Evolutionary conservation across 2,329 filamentous ascomycete genomes (phyloP).

Genomic region (Penicillium thymicola): DNA sequence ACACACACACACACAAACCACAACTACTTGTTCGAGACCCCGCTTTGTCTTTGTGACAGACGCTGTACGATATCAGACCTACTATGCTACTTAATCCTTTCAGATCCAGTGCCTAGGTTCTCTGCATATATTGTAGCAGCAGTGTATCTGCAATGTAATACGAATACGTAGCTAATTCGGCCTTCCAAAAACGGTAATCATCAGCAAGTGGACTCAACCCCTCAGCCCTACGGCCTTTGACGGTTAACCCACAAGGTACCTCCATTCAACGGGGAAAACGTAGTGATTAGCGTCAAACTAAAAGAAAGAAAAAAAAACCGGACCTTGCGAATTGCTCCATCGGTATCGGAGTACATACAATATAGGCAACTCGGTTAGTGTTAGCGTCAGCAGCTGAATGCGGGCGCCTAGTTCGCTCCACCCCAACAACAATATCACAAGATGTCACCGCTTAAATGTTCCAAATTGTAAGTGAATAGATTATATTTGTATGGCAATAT

Average conservation of each 20-base stretch:
- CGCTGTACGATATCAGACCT: conserved; percentile 1
- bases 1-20: neutral
- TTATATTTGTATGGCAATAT: neutral
- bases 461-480: neutral
- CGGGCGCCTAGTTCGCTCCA: conserved; percentile 16
- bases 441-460: neutral
- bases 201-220: neutral
- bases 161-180: neutral
- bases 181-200: neutral
- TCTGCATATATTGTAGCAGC: neutral
- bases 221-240: conserved; percentile 9
- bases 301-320: conserved; percentile 2
- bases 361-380: neutral
- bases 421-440: neutral
- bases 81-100: neutral
- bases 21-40: neutral
- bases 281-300: neutral
- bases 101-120: neutral
- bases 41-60: neutral
- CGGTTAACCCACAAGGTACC: neutral
- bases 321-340: neutral
- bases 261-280: neutral
- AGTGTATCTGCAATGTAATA: neutral
- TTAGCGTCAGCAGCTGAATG: conserved; percentile 25
- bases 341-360: neutral